These are phyloP conservation scores for Pichia inconspicua DNA, from an alignment of 1,139 yeast species.

Conservation along the genomic window DNA sequence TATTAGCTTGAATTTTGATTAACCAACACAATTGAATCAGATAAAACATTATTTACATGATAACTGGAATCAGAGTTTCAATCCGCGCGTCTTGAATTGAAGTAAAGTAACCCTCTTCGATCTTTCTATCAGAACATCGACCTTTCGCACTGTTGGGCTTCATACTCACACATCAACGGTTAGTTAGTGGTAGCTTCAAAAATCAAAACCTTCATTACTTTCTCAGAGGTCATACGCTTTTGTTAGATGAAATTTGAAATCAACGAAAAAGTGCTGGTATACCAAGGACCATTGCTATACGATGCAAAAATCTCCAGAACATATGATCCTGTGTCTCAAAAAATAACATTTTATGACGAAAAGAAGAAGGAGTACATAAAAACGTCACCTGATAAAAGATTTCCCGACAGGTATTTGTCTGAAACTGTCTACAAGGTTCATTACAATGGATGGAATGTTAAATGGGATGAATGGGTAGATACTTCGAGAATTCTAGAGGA, in stretches of 20 bases:
- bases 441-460: conserved; percentile 90
- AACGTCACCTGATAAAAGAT: conserved; percentile 28
- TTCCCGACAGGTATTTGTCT: conserved; percentile 39
- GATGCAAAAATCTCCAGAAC: conserved; percentile 74
- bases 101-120: no score
- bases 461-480: conserved; percentile 97
- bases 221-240: neutral
- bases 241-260: conserved; percentile 2
- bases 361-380: conserved; percentile 16
- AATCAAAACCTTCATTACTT: neutral
- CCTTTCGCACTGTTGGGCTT: no score
- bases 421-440: conserved; percentile 60
- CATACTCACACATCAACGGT: neutral
- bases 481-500: conserved; percentile 58
- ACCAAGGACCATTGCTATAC: conserved; percentile 84
- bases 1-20: neutral
- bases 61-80: no score
- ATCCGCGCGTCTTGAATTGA: neutral
- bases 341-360: conserved; percentile 35
- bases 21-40: neutral
- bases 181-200: neutral
- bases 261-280: conserved; percentile 46
- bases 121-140: no score
- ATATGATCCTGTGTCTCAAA: conserved; percentile 45
- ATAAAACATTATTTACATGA: no score